Conservation (phyloP, 1,284 basidiomycete species). For the Tilletia caries region DNA sequence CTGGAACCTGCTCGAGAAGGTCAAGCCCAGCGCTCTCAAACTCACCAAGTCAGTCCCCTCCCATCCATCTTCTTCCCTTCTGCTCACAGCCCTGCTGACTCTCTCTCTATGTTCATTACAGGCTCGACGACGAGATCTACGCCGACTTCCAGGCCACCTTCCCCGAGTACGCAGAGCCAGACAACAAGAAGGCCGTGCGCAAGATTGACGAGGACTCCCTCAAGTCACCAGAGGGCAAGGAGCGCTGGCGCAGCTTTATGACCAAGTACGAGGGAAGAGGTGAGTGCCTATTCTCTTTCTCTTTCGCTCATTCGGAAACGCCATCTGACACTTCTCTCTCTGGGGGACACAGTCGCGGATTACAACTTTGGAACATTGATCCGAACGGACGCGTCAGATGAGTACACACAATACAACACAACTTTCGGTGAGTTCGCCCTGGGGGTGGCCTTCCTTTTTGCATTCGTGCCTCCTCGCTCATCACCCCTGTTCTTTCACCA, state of each 20-base stretch:
- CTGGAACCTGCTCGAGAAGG: conserved; percentile 86
- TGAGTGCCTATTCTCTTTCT: conserved; percentile 19
- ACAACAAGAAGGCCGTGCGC: conserved; percentile 65
- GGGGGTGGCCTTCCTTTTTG: too few species aligned
- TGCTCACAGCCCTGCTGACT: not conserved
- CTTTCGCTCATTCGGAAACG: not conserved
- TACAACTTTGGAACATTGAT: conserved; percentile 97
- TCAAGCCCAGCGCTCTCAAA: conserved; percentile 71
- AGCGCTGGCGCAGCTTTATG: conserved; percentile 87
- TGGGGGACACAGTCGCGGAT: conserved; percentile 64
- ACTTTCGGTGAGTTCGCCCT: conserved; percentile 71
- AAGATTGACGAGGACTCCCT: conserved; percentile 88
- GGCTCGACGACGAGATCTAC: conserved; percentile 80
- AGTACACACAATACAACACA: conserved; percentile 88
- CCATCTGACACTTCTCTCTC: not conserved
- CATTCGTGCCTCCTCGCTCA: conserved; percentile 18
- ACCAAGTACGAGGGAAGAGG: conserved; percentile 65
- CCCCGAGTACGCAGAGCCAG: conserved; percentile 71
- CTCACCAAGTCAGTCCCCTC: conserved; percentile 68
- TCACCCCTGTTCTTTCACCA: conserved; percentile 24
- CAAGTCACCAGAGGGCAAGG: conserved; percentile 87
- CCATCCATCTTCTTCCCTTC: conserved; percentile 12
- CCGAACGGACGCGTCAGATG: conserved; percentile 71
- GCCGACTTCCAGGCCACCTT: conserved; percentile 73
- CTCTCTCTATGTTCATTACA: conserved; percentile 4